Evolutionary conservation across 2,329 filamentous ascomycete species (phyloP).

Genomic region (Fusarium sterilihyphosum): DNA sequence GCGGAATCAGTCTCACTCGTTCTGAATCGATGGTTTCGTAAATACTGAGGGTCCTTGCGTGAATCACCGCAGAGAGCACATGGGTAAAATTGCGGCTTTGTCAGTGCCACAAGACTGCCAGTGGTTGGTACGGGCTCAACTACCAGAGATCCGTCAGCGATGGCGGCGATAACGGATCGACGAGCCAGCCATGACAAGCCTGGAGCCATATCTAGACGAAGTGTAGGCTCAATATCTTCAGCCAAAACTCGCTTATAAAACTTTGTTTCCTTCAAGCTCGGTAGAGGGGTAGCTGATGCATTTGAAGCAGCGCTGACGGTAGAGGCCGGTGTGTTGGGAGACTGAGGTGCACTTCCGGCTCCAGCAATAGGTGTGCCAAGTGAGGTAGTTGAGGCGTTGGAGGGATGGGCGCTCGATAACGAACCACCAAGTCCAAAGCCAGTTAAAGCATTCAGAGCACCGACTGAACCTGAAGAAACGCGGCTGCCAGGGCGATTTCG

Average conservation of each 20-base stretch:
- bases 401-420: slow-evolving; percentile 58
- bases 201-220: slow-evolving; percentile 88
- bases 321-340: slow-evolving; percentile 67
- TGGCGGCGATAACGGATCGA: slow-evolving; percentile 82
- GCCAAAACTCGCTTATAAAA: slow-evolving; percentile 91
- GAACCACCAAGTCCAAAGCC: slow-evolving; percentile 57
- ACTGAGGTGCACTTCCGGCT: slow-evolving; percentile 64
- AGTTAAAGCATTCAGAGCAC: slow-evolving; percentile 59
- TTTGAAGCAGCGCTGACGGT: slow-evolving; percentile 58
- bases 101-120: slow-evolving; percentile 59
- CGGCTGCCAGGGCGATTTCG: slow-evolving; percentile 70
- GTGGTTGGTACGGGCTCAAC: slow-evolving; percentile 85
- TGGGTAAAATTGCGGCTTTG: slow-evolving; percentile 67
- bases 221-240: slow-evolving; percentile 94
- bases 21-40: slow-evolving; percentile 87
- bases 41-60: slow-evolving; percentile 74
- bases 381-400: slow-evolving; percentile 70
- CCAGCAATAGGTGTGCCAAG: slow-evolving; percentile 60
- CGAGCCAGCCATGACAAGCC: slow-evolving; percentile 94
- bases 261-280: slow-evolving; percentile 84
- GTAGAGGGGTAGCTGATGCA: slow-evolving; percentile 51
- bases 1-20: slow-evolving; percentile 87
- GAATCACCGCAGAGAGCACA: slow-evolving; percentile 92
- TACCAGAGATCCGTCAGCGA: slow-evolving; percentile 85
- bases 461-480: slow-evolving; percentile 74